Conservation (phyloP, 1,284 basidiomycete species). For the Pyrrhoderma lamaoense region DNA sequence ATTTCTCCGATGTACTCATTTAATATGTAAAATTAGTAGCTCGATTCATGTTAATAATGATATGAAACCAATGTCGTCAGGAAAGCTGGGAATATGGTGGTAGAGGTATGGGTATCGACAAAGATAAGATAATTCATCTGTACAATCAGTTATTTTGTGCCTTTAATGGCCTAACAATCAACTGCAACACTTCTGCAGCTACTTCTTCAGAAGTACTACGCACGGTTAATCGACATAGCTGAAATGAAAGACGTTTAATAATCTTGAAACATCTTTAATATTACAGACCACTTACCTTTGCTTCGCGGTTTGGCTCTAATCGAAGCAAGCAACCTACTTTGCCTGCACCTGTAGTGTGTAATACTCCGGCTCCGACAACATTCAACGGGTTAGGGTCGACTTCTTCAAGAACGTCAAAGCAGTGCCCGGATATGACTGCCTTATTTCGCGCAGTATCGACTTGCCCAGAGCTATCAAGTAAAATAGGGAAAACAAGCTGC, state of each 20-base stretch:
- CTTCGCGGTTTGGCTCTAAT: conserved; percentile 90
- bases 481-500: conserved; percentile 82
- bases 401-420: conserved; percentile 69
- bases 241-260: conserved; percentile 10
- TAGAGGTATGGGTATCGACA: neutral
- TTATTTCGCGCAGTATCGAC: conserved; percentile 70
- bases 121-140: neutral
- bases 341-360: conserved; percentile 81
- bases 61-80: neutral
- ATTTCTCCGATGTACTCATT: neutral
- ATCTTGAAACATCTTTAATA: neutral
- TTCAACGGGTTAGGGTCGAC: conserved; percentile 86
- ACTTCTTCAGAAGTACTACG: conserved; percentile 94
- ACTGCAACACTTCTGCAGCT: conserved; percentile 70
- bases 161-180: conserved; percentile 50
- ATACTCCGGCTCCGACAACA: conserved; percentile 85
- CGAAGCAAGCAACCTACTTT: conserved; percentile 94
- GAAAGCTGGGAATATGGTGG: neutral
- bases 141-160: neutral
- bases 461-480: conserved; percentile 57
- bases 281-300: conserved; percentile 56
- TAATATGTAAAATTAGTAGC: neutral
- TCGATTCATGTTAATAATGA: neutral
- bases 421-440: conserved; percentile 71
- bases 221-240: conserved; percentile 92